Conservation (phyloP, 805 yeast species). For the Hanseniaspora thailandica region DNA sequence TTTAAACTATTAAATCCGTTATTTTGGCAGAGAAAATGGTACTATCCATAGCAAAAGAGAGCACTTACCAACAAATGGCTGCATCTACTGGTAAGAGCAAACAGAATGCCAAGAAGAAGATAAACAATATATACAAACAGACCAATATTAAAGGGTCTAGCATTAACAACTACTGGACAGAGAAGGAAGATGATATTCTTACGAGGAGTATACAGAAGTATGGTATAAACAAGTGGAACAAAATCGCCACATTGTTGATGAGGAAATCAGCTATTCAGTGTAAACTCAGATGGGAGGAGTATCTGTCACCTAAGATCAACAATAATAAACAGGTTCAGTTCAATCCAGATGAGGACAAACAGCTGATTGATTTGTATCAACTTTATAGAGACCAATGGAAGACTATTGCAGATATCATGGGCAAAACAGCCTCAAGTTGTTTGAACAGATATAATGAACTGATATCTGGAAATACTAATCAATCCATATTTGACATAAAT, state of each 20-base stretch:
- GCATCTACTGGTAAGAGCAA: neutral
- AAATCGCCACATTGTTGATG: slow-evolving; percentile 75
- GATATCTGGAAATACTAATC: slow-evolving; percentile 31
- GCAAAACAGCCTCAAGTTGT: slow-evolving; percentile 78
- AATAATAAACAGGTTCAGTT: slow-evolving; percentile 27
- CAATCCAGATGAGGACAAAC: slow-evolving; percentile 49
- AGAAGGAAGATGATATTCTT: slow-evolving; percentile 69
- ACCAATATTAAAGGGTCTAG: slow-evolving; percentile 53
- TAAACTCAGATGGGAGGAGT: slow-evolving; percentile 85
- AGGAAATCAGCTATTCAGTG: slow-evolving; percentile 86
- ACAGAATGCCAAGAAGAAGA: neutral
- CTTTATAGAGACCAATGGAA: slow-evolving; percentile 90
- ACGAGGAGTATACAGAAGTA: slow-evolving; percentile 87
- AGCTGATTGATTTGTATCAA: slow-evolving; percentile 52
- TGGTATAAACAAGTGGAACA: slow-evolving; percentile 89
- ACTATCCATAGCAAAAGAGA: too few relatives aligned
- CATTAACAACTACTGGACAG: slow-evolving; percentile 50
- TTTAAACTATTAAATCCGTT: neutral
- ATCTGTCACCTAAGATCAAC: slow-evolving; percentile 61
- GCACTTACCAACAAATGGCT: neutral
- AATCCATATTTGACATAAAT: slow-evolving; percentile 24
- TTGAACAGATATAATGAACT: slow-evolving; percentile 71
- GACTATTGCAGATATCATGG: slow-evolving; percentile 67
- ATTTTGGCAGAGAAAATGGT: neutral
- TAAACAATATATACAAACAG: slow-evolving; percentile 4